phyloP scores from a whole-genome alignment of 148 eudicot genomes.

The Fagopyrum tataricum region DNA sequence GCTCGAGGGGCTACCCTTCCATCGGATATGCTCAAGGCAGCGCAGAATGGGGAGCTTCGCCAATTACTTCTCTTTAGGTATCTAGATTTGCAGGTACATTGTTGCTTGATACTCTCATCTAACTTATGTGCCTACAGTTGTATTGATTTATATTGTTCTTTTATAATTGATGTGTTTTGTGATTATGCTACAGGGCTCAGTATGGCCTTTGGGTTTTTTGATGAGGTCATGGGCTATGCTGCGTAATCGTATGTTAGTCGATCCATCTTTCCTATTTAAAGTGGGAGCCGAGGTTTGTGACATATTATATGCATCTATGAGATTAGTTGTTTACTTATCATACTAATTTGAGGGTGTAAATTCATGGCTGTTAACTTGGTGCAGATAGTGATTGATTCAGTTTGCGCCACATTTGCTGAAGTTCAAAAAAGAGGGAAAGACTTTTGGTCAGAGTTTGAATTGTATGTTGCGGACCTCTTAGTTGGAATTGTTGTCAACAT shows the following conservation, averaged over 20 bases:
- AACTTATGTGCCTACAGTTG: background rate
- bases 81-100: constrained; percentile 46
- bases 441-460: constrained; percentile 68
- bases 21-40: constrained; percentile 48
- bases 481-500: constrained; percentile 58
- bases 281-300: constrained; percentile 38
- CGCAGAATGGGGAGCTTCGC: constrained; percentile 42
- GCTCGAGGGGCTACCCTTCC: constrained; percentile 49
- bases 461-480: constrained; percentile 52
- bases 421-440: constrained; percentile 61
- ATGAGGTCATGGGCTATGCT: constrained; percentile 35
- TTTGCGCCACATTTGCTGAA: constrained; percentile 71
- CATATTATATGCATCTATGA: background rate
- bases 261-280: constrained; percentile 40
- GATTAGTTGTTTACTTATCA: background rate
- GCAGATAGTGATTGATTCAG: constrained; percentile 68
- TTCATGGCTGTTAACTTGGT: background rate
- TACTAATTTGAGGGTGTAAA: background rate
- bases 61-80: constrained; percentile 38
- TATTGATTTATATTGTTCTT: background rate
- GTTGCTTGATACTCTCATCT: background rate
- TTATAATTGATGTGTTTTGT: background rate
- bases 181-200: constrained; percentile 24
- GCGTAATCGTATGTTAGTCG: constrained; percentile 39
- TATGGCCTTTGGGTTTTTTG: constrained; percentile 30